Percentiles rank a stretch among this genome's conserved stretches.
phyloP scores from a whole-genome alignment of 2,329 filamentous ascomycete species.

The Phaeomoniella chlamydospora region DNA sequence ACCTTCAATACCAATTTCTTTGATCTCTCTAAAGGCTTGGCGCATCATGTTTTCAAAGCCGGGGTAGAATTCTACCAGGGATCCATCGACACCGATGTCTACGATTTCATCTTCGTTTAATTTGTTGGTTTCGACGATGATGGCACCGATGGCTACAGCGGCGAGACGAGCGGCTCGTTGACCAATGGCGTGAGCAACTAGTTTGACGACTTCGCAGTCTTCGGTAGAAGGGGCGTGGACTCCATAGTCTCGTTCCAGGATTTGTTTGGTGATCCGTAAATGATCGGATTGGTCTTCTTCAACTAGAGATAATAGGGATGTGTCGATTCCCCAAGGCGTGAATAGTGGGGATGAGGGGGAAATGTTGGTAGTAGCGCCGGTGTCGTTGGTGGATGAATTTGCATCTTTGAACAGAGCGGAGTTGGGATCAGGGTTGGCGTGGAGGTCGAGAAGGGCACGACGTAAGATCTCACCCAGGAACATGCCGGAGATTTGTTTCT shows the following conservation, averaged over 20 bases:
- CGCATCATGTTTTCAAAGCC: constrained; percentile 80
- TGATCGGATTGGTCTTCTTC: constrained; percentile 65
- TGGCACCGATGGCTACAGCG: constrained; percentile 73
- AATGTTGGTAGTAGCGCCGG: constrained; percentile 55
- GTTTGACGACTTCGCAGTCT: constrained; percentile 79
- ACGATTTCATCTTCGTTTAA: constrained; percentile 55
- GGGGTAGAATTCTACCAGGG: constrained; percentile 89
- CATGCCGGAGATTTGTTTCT: constrained; percentile 97
- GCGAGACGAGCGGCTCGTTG: constrained; percentile 78
- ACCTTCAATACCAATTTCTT: constrained; percentile 62
- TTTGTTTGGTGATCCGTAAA: constrained; percentile 58
- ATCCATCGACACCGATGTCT: constrained; percentile 90
- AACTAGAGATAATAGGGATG: constrained; percentile 74
- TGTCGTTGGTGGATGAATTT: constrained; percentile 55
- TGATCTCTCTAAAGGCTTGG: constrained; percentile 61
- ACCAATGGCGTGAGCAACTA: constrained; percentile 68
- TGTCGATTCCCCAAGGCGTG: constrained; percentile 80
- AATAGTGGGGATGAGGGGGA: constrained; percentile 52
- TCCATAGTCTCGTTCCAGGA: constrained; percentile 61
- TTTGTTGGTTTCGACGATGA: constrained; percentile 67
- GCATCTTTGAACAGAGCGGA: constrained; percentile 63
- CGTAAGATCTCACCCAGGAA: constrained; percentile 91
- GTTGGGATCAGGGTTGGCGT: constrained; percentile 43
- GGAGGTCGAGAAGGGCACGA: constrained; percentile 55
- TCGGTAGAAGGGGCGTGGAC: constrained; percentile 64